Evolutionary conservation across 805 yeast species (phyloP), one percentile per base, ranked within the genome.

Genomic region (Candida rishiriensis): DNA sequence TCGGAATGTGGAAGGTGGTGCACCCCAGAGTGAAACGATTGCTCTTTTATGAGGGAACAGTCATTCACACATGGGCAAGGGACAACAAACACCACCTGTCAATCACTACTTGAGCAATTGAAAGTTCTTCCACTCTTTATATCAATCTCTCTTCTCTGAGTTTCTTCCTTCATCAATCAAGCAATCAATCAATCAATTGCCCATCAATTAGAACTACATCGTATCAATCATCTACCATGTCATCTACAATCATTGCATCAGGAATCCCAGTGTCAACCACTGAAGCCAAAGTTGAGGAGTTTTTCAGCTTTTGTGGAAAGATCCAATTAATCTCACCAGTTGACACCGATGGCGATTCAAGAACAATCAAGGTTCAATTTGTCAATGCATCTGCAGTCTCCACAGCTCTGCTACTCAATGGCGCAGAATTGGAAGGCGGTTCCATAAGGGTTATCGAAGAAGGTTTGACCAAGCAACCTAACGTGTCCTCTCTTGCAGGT

Each of bases 221-320:
- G 26, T 21, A 21, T 34, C 18, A 32, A 35, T 32, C 7, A n/a
- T 16, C 32, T 28, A 47, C 3, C 29, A 63, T 62, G 67, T 52
- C 61, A 17, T 52, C 63, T 9, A 48, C 80, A 10, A 67, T 84
- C 37, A 68, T 73, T 47, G 88, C 80, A 17, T 71, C 80, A 14
- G 74, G 79, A 49, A 72, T 85, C 34, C 78, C 86, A 34, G 53
- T 64, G 3, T 52, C 70, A 29, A 73, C 81, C 34, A 53, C 78
- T 4, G 67, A 72, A 38, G 70, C 71, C 34, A 78, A 82, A 54
- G 60, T 85, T 30, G 64, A 69, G 36, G 84, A 83, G 48, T 85
- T 85, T 65, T 85, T 86, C 64, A 70, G 84, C 18, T 85, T 85
- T 63, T 84, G 93, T 59, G 95, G 95, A 14, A 73, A 70, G 42